Evolutionary conservation across 345 rosid genomes (phyloP).

Genomic region (Pistacia atlantica): DNA sequence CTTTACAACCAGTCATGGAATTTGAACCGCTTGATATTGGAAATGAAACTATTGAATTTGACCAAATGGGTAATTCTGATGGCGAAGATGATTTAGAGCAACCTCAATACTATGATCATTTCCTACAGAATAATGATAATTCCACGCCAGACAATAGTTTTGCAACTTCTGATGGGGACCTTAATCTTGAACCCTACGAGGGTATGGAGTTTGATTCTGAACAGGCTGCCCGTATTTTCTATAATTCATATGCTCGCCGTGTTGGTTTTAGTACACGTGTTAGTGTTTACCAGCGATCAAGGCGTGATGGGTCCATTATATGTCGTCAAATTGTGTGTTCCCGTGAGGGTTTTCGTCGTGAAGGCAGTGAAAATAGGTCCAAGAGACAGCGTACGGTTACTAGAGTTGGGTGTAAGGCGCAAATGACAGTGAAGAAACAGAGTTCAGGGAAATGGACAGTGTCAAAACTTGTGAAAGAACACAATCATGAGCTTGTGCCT

Average conservation of each 20-base stretch:
- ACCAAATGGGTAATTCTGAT: conserved; percentile 12
- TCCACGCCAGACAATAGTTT: background rate
- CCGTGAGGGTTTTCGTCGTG: conserved; percentile 43
- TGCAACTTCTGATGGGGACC: conserved; percentile 14
- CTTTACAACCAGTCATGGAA: conserved; percentile 17
- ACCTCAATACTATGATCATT: conserved; percentile 11
- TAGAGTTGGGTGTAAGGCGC: conserved; percentile 55
- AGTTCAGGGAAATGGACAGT: conserved; percentile 48
- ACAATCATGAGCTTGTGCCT: conserved; percentile 54
- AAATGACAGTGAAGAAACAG: conserved; percentile 41
- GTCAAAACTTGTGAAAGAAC: conserved; percentile 37
- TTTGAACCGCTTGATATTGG: conserved; percentile 19
- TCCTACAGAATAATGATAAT: background rate
- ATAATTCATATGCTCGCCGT: conserved; percentile 50
- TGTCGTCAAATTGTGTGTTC: conserved; percentile 50
- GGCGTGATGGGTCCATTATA: conserved; percentile 44
- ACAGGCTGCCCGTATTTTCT: conserved; percentile 45
- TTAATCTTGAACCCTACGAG: conserved; percentile 38
- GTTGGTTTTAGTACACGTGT: conserved; percentile 47
- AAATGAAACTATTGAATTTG: conserved; percentile 20
- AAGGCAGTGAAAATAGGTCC: conserved; percentile 26
- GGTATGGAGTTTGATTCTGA: conserved; percentile 55
- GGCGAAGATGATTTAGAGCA: conserved; percentile 14
- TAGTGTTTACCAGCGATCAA: conserved; percentile 42
- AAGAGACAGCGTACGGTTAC: conserved; percentile 42